Base-by-base conservation (phyloP, 768 basidiomycete species). In the Psilocybe subaeruginosa region DNA sequence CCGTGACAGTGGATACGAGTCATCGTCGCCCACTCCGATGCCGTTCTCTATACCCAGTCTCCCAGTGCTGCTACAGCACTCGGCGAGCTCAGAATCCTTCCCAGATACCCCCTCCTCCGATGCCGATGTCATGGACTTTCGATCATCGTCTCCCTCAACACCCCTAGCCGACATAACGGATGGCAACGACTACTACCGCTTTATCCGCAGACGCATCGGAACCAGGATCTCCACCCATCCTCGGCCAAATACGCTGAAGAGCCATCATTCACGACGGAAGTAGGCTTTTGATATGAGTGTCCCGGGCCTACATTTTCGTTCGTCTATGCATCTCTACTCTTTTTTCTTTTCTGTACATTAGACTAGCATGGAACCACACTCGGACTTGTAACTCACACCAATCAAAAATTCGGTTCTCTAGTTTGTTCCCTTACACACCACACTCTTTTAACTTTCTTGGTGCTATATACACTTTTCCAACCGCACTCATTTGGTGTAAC, bases 21-120 rank as follows among this genome's bases (percentile, higher is more conserved):
- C 78, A 61, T 73, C 76, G 27, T 65, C 71, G 11, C 70, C 77
- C 16, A 65, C 75, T 29, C 77, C 77, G 46, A 78, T 79, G 66
- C 86, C 87, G 12, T 81, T 90, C 71, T 78, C 80, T 54, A 78
- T 92, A 58, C 91, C 91, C 9, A 85, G 83, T 2, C 82, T 92
- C 29, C 87, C 90, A 3, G 66, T 82, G 17, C 76, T 86, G 37
- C 76, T 84, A 58, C 77, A 79, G 37, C 78, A 73, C 46, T 80
- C 82, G 30, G 74, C 77, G 46, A 76, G 70, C 62, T 78, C 79
- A 35, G 79, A 80, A 31, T 75, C 76, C 11, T 80, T 80, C 64
- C 77, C 79, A 30, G 70, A 76, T 48, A 77, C 77, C n/a, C 75
- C 76, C 9, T 65, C 72, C 41, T 76, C 74, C 43, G 78, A 80